These are phyloP conservation scores for Quercus wislizeni DNA, from an alignment of 306 rosid genomes.

Conservation along the genomic window DNA sequence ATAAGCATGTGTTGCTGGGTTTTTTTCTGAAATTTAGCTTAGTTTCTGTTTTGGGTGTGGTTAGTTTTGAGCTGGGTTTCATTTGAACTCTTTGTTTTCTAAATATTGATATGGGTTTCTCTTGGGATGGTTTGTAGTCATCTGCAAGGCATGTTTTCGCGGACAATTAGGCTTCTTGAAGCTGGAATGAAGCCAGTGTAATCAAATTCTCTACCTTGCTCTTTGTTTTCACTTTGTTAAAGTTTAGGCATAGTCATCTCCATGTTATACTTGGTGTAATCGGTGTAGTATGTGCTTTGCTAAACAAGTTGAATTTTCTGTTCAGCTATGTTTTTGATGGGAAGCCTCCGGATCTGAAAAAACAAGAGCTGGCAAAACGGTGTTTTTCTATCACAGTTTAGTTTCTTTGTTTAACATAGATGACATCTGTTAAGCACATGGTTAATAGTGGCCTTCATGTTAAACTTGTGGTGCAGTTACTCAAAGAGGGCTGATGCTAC, in stretches of 20 bases:
- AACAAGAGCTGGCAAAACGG: conserved; percentile 95
- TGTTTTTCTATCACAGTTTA: conserved; percentile 21
- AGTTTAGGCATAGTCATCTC: not conserved
- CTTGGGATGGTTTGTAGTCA: conserved; percentile 48
- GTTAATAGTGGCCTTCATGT: not conserved
- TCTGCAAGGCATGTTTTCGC: conserved; percentile 92
- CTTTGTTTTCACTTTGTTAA: not conserved
- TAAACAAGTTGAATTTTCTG: conserved; percentile 5
- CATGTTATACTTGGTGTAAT: not conserved
- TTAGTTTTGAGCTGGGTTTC: not conserved
- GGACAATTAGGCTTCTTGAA: conserved; percentile 95
- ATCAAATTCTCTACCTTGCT: conserved; percentile 1
- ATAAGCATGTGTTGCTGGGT: not conserved
- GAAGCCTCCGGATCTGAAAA: conserved; percentile 87
- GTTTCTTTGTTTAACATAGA: not conserved
- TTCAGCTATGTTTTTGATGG: conserved; percentile 95
- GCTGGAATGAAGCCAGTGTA: conserved; percentile 96
- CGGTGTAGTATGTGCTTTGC: not conserved
- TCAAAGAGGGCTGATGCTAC: conserved; percentile 83
- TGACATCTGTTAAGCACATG: not conserved
- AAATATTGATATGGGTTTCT: conserved; percentile 22
- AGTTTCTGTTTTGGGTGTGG: not conserved
- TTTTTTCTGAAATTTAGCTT: too few species aligned
- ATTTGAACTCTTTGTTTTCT: not conserved
- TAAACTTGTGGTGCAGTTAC: conserved; percentile 40